A percentile compares a stretch with the other conserved stretches of the same genome.
Evolutionary conservation across 805 yeast genomes (phyloP).

Genomic region (Kluyveromyces siamensis): DNA sequence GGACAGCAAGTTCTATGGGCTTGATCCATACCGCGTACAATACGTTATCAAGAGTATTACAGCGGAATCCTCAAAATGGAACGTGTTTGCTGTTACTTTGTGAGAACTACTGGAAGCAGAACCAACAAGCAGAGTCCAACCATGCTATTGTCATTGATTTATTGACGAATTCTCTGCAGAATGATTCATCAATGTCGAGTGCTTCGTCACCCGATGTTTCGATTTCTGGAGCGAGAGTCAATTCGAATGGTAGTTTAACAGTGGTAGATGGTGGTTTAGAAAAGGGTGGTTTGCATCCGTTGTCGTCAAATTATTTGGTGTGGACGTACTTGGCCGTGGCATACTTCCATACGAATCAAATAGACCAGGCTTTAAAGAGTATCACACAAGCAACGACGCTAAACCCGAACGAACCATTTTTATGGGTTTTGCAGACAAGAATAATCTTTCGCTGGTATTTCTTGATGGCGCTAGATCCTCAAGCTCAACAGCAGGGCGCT

Average conservation of each 20-base stretch:
- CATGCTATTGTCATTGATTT: constrained; percentile 3
- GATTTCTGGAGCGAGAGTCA: not conserved
- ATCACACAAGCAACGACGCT: constrained; percentile 2
- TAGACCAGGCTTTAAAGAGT: constrained; percentile 1
- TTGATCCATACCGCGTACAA: constrained; percentile 1
- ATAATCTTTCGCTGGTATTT: constrained; percentile 4
- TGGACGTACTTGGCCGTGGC: constrained; percentile 3
- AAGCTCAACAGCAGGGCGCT: constrained; percentile 2
- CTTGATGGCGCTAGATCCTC: constrained; percentile 6
- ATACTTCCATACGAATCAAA: constrained; percentile 2
- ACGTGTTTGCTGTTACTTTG: constrained; percentile 1
- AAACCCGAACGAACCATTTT: constrained; percentile 2
- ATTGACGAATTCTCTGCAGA: constrained; percentile 3
- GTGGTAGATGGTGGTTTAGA: not conserved
- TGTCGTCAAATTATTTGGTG: constrained; percentile 1
- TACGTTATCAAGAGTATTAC: constrained; percentile 1
- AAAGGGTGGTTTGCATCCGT: not conserved
- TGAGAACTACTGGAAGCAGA: constrained; percentile 2
- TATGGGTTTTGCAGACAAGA: constrained; percentile 7
- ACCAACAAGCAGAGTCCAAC: constrained; percentile 1
- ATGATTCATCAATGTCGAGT: not conserved
- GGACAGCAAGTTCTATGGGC: constrained; percentile 3
- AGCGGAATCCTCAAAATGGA: constrained; percentile 1
- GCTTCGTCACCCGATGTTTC: not conserved
- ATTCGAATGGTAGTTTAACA: not conserved